Evolutionary conservation across 2,329 filamentous ascomycete genomes (phyloP).

Genomic region (Pseudogymnoascus sp.): DNA sequence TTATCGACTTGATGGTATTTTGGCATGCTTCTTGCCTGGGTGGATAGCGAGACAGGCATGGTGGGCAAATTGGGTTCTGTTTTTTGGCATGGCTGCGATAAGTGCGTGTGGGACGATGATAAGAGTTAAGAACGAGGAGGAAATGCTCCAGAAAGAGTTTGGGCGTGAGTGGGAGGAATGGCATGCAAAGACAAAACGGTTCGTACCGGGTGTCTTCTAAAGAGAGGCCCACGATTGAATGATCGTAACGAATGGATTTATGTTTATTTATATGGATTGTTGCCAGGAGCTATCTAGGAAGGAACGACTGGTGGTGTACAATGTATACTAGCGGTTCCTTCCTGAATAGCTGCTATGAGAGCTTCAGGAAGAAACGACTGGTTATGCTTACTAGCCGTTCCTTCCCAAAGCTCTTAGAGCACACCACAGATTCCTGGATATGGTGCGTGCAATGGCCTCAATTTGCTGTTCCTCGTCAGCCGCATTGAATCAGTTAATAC

Average conservation of each 20-base stretch:
- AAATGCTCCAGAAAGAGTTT: constrained; percentile 40
- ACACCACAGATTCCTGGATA: not conserved
- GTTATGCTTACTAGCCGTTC: not conserved
- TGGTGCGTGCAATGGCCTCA: not conserved
- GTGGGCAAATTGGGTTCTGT: constrained; percentile 14
- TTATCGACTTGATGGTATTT: constrained; percentile 31
- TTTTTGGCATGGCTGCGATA: constrained; percentile 13
- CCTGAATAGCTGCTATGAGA: too few species aligned
- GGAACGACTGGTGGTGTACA: not conserved
- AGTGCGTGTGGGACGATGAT: constrained; percentile 19
- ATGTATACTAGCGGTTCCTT: not conserved
- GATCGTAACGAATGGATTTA: not conserved
- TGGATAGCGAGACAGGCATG: not conserved
- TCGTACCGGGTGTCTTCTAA: constrained; percentile 39
- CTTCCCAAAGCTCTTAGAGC: not conserved
- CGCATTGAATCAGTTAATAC: not conserved
- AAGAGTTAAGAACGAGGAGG: constrained; percentile 42
- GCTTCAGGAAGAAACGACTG: not conserved
- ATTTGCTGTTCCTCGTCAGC: not conserved
- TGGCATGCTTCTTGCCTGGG: constrained; percentile 32
- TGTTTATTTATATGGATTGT: not conserved
- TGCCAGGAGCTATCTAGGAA: not conserved
- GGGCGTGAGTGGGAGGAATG: constrained; percentile 41
- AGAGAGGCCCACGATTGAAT: not conserved
- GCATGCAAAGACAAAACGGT: constrained; percentile 39